Base-by-base conservation (phyloP, 2,329 filamentous ascomycete genomes). In the Cercospora janseana region DNA sequence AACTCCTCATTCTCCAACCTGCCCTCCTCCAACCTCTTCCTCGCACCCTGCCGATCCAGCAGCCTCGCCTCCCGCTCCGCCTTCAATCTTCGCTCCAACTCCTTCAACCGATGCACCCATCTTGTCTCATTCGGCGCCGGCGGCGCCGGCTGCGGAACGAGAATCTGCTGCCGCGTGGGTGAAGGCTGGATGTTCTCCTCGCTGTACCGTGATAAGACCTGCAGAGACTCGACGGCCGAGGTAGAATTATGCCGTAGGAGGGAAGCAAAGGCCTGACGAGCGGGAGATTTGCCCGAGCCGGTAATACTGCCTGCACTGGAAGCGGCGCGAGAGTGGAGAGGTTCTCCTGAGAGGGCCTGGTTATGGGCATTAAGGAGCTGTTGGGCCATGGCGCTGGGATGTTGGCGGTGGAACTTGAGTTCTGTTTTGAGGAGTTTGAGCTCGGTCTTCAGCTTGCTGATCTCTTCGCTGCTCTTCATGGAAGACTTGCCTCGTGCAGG, bases 81-180 rank as follows among this genome's bases (percentile, higher is more conserved):
- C 69, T 95, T 95, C 13, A 98, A 76, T 60, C 94, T 82, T 58
- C 85, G 80, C 74, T 98, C 93, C 60, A 97, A 75, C 66, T 97
- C 91, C 50, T 88, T 83, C 26, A 97, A 76, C 5, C 93, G 76
- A 56, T 95, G 81, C 57, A 94, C 83, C 88, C 89, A 95, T 59
- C 86, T 82, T 58, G 87, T 85, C 60, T 92, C 86, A 29, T 75
- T 76, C 2, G 73, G 72, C 42, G 74, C 69, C 8, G 44, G 24
- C 21, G 71, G 60, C 4, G 69, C 68, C 6, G 66, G 64, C 6
- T 66, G 63, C 3, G 49, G 52, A 20, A 63, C 58, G 0, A 66
- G 52, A 75, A 79, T 16, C 75, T 79, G 24, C 77, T 82, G 10
- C 73, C 76, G 48, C 24, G 52, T 26, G 10, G 49, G 50, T 2